Base-by-base conservation (phyloP, 2,329 filamentous ascomycete genomes). In the Pseudogymnoascus sp. region DNA sequence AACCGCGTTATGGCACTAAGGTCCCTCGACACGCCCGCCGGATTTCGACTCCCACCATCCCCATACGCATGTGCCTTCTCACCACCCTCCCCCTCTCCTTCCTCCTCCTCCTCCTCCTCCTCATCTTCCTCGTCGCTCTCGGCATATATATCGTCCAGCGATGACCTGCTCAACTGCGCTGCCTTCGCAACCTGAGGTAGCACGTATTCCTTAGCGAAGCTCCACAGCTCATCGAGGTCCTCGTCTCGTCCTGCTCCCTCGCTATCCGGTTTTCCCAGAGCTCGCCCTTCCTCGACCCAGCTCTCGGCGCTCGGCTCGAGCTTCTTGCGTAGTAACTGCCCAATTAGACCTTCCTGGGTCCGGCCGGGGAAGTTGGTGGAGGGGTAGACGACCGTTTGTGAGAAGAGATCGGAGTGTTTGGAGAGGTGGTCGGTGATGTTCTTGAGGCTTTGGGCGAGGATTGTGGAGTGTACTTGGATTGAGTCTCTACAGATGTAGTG, bases 261-360 rank as follows among this genome's bases (percentile, higher is more conserved):
- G 38, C 67, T 62, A 14, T 64, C 62, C 58, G 57, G 65, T 36
- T 64, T 67, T 47, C 77, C 77, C 28, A 76, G 76, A 62, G 77
- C 77, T 36, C 82, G 81, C 1, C 85, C 87, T 59, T 84, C 77
- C 20, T 84, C 82, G 25, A 93, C 85, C 75, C 87, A 86, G 61
- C 86, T 84, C 70, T 92, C 89, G 15, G 91, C 85, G 22, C 83
- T 80, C 0, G 90, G 89, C 66, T 94, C 90, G 57, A 91, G 80
- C 71, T 94, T 94, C 75, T 94, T 95, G 38, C 90, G 86, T 33
- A 95, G 77, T 2, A 96, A 78, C 67, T 87, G 83, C 25, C 82
- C 79, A 1, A 93, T 79, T 3, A 90, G 78, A 57, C 73, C 75
- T 71, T 88, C 84, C 62, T 90, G 85, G 4, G 81, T 86, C 67